Evolutionary conservation across 2,329 filamentous ascomycete species (phyloP).

Genomic region (Pseudogymnoascus sp.): DNA sequence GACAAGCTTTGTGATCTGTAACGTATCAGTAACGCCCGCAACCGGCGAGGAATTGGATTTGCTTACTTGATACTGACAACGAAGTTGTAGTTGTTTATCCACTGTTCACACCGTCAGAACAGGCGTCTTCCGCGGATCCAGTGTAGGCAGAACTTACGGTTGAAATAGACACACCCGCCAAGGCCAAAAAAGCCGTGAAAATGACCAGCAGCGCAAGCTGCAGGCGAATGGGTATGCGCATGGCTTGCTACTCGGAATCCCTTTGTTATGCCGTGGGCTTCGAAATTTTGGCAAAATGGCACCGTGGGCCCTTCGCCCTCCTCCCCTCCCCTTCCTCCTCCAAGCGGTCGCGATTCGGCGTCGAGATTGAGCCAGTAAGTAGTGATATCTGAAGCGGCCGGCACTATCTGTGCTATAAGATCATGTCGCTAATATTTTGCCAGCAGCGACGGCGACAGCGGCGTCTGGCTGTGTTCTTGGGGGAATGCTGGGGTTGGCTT

Average conservation of each 20-base stretch:
- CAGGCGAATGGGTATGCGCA: conserved; percentile 82
- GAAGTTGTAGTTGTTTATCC: conserved; percentile 53
- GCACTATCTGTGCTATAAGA: not conserved
- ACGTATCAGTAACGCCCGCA: conserved; percentile 11
- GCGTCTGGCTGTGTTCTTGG: not conserved
- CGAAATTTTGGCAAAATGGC: not conserved
- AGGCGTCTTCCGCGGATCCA: not conserved
- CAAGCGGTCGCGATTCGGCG: not conserved
- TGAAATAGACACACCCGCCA: conserved; percentile 73
- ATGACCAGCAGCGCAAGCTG: conserved; percentile 78
- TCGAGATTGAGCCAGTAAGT: not conserved
- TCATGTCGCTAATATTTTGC: not conserved
- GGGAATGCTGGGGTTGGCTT: not conserved
- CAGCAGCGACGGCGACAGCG: not conserved
- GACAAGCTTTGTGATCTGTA: conserved; percentile 52
- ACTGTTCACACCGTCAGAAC: conserved; percentile 28
- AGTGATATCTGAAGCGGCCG: not conserved
- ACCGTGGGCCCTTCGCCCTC: not conserved
- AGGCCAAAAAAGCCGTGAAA: conserved; percentile 61
- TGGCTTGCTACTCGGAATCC: not conserved
- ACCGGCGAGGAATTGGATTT: not conserved
- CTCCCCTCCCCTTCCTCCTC: not conserved
- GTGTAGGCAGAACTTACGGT: conserved; percentile 45
- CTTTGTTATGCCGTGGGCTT: not conserved
- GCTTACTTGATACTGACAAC: conserved; percentile 45